These are phyloP conservation scores for Colletotrichum lindemuthianum DNA, from an alignment of 2,329 filamentous ascomycete species.

Conservation along the genomic window DNA sequence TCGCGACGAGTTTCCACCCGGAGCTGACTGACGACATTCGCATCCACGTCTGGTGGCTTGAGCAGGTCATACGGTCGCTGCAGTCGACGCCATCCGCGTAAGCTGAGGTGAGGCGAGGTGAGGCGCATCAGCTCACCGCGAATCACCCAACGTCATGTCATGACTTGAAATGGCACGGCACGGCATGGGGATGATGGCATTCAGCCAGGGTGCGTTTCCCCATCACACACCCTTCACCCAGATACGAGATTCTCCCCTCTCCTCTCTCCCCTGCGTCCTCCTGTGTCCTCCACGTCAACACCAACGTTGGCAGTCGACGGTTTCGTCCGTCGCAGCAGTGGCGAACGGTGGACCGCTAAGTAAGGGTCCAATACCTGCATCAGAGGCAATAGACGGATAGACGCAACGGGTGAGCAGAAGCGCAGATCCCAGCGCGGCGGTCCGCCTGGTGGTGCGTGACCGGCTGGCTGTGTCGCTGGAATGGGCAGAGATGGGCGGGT, in stretches of 20 bases:
- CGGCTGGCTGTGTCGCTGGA: conserved; percentile 18
- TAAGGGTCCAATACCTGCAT: neutral
- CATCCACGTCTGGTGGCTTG: conserved; percentile 94
- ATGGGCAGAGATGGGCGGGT: conserved; percentile 17
- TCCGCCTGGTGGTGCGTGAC: neutral
- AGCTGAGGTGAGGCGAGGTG: neutral
- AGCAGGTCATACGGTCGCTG: conserved; percentile 57
- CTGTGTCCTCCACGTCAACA: neutral
- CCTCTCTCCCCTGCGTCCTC: no score
- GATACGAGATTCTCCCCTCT: neutral
- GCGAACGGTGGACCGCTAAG: neutral
- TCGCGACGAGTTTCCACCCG: conserved; percentile 95
- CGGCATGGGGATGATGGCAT: neutral
- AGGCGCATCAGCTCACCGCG: neutral
- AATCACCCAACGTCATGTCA: neutral
- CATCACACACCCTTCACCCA: neutral
- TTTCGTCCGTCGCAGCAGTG: neutral
- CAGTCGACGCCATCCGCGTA: conserved; percentile 20
- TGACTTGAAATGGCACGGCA: neutral
- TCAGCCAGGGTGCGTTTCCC: neutral
- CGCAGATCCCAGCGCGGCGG: conserved; percentile 15
- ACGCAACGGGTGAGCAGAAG: conserved; percentile 18
- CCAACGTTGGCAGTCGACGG: conserved; percentile 7
- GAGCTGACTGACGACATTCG: conserved; percentile 88
- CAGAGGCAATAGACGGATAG: conserved; percentile 6